Base-by-base conservation (phyloP, 495 filamentous ascomycete species). In the Recurvomyces mirabilis region DNA sequence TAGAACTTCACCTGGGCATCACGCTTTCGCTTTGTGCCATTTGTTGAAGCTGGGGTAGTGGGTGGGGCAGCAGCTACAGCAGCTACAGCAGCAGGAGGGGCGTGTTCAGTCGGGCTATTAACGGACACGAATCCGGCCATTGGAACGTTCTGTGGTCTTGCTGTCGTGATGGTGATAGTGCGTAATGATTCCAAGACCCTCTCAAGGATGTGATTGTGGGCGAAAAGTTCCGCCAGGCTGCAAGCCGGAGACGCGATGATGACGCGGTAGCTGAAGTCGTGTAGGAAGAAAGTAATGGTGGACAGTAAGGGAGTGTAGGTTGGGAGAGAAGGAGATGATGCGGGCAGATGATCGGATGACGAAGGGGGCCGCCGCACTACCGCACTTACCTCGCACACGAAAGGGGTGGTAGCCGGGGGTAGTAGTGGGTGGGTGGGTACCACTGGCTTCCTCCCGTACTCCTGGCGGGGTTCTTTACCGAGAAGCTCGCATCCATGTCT, bases 1-100 rank as follows among this genome's bases (percentile, higher is more conserved):
- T 96, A 98, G 64, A 79, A 94, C 64, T 91, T 94, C 3, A 29
- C 41, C 22, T 69, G 60, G 3, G 67, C 51, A 4, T 53, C 58
- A 41, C 79, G 63, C 63, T 87, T 87, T 46, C 82, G 68, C 56
- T 87, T 86, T 31, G 66, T 64, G 19, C 75, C 75, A 12, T 65
- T 62, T 5, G 68, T 65, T 18, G 43, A 17, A 6, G 33, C 6
- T 15, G 45, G 13, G 2, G 19, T n/a, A 17, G 29, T 26, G 13
- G 30, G 35, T 17, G 42, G 28, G 24, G 36, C 21, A 6, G 42
- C 20, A n/a, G 36, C 11, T 10, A 32, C 9, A 17, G 52, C 11
- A 13, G 29, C 21, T 17, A 23, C 36, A 17, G 42, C 18, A 19
- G 30, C 15, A 6, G 35, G 24, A 10, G 36, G 11, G 14, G 38